Percentiles rank a stretch among this genome's conserved stretches.
phyloP scores from a whole-genome alignment of 2,329 filamentous ascomycete genomes.

The Beauveria asiatica region DNA sequence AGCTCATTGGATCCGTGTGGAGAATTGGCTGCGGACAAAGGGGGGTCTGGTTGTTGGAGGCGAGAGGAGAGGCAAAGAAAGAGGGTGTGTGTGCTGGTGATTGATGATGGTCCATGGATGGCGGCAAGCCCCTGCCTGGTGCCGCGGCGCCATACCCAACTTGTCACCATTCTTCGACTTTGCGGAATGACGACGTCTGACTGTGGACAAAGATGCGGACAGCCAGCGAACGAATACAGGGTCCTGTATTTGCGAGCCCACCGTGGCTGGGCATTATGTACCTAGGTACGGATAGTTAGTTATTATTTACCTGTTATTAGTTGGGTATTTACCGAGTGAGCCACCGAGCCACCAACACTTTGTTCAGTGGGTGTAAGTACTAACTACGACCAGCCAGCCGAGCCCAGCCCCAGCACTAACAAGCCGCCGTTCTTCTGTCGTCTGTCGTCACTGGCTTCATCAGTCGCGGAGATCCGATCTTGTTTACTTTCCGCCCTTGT shows the following conservation, averaged over 20 bases:
- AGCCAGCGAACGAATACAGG: background rate
- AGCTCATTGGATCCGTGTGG: conserved; percentile 7
- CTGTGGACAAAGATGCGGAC: background rate
- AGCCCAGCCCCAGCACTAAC: too few relatives aligned
- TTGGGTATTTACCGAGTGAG: background rate
- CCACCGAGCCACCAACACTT: background rate
- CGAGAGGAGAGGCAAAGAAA: background rate
- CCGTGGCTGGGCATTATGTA: background rate
- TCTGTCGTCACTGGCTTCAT: conserved; percentile 6
- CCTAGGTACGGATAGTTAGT: too few relatives aligned
- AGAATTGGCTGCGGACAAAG: conserved; percentile 2
- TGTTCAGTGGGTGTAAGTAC: too few relatives aligned
- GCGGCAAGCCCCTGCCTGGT: background rate
- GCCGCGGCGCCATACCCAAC: background rate
- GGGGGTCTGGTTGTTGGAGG: background rate
- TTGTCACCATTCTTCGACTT: conserved; percentile 7
- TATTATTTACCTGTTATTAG: too few relatives aligned
- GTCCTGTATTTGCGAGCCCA: background rate
- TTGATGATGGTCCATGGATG: conserved; percentile 1
- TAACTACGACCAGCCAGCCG: background rate
- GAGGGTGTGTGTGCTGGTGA: background rate
- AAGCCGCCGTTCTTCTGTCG: background rate
- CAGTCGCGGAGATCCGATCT: conserved; percentile 12
- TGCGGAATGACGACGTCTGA: background rate
- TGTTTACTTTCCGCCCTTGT: background rate